A percentile compares a stretch with the other conserved stretches of the same genome.
Evolutionary conservation across 805 yeast genomes (phyloP).

Genomic region (Hanseniaspora pseudoguilliermondii): DNA sequence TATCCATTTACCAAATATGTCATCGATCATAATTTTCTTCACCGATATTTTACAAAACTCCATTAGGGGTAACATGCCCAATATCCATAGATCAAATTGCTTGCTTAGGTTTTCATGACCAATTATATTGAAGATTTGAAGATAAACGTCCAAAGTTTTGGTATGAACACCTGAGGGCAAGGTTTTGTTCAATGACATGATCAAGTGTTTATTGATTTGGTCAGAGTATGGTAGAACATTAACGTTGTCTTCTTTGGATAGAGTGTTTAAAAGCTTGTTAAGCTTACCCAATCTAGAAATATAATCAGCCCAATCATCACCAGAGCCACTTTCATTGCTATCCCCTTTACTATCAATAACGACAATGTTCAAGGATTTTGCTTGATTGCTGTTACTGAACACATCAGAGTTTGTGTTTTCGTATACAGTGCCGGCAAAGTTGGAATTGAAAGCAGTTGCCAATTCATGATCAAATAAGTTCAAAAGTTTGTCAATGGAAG

Average conservation of each 20-base stretch:
- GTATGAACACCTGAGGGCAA: constrained; percentile 94
- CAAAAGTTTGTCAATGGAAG: constrained; percentile 62
- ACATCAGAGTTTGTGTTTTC: neutral
- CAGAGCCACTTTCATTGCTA: constrained; percentile 35
- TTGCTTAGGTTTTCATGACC: constrained; percentile 42
- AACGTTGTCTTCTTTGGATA: constrained; percentile 24
- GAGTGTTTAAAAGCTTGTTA: constrained; percentile 39
- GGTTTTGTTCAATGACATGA: constrained; percentile 66
- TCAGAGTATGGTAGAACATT: constrained; percentile 53
- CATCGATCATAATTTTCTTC: constrained; percentile 55
- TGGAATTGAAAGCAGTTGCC: neutral
- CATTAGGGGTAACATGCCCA: constrained; percentile 82
- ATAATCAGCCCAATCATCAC: constrained; percentile 96
- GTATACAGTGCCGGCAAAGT: neutral
- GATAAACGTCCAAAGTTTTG: constrained; percentile 70
- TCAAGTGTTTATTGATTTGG: constrained; percentile 55
- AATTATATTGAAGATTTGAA: constrained; percentile 50
- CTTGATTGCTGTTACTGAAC: neutral
- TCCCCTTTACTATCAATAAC: neutral
- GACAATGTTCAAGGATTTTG: neutral
- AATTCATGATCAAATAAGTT: constrained; percentile 35
- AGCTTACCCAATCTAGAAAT: constrained; percentile 76
- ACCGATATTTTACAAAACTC: constrained; percentile 81
- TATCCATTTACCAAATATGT: constrained; percentile 44
- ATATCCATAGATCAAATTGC: constrained; percentile 68